These are phyloP conservation scores for Penicillium samsonianum DNA, from an alignment of 495 filamentous ascomycete species.

Conservation along the genomic window DNA sequence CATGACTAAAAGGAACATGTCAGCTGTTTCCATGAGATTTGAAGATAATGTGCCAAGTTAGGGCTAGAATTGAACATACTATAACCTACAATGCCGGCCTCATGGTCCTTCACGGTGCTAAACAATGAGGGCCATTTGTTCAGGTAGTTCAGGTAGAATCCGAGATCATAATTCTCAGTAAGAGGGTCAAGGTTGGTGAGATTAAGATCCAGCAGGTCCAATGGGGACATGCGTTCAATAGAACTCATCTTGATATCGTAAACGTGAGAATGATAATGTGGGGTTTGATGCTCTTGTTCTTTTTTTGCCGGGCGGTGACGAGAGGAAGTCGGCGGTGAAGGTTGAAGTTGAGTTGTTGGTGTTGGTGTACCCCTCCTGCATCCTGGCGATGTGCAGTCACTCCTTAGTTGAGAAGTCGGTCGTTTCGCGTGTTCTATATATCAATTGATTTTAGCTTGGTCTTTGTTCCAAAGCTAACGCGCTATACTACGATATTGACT, in stretches of 20 bases:
- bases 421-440: neutral
- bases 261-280: slow-evolving; percentile 10
- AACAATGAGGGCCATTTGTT: slow-evolving; percentile 94
- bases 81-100: slow-evolving; percentile 86
- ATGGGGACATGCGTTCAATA: slow-evolving; percentile 67
- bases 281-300: slow-evolving; percentile 11
- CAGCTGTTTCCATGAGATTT: slow-evolving; percentile 2
- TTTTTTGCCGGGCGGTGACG: slow-evolving; percentile 21
- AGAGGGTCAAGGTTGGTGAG: slow-evolving; percentile 83
- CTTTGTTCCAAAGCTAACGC: neutral
- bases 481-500: slow-evolving; percentile 1
- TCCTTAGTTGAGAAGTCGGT: slow-evolving; percentile 7
- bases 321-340: neutral
- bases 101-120: slow-evolving; percentile 76
- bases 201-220: slow-evolving; percentile 82
- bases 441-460: neutral
- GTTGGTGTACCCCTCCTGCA: slow-evolving; percentile 4
- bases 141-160: slow-evolving; percentile 93
- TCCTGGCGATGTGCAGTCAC: neutral
- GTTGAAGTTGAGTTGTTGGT: neutral
- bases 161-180: slow-evolving; percentile 93
- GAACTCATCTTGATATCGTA: slow-evolving; percentile 56
- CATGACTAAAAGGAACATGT: slow-evolving; percentile 67
- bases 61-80: slow-evolving; percentile 57
- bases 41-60: neutral